Evolutionary conservation across 2,329 filamentous ascomycete genomes (phyloP).

Genomic region (Penicillium psychrosexuale): DNA sequence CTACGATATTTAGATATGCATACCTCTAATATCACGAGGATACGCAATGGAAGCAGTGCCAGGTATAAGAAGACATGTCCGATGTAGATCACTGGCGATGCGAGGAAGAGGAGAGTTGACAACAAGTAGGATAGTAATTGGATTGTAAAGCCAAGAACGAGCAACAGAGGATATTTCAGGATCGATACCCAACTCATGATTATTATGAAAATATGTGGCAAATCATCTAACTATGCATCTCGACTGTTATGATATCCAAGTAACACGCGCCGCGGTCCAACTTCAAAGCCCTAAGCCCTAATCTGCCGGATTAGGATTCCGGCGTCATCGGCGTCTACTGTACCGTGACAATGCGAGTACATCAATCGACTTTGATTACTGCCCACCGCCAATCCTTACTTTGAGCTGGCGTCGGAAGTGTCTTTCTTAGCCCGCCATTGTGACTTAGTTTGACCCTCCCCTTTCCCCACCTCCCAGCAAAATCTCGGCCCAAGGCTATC

Average conservation of each 20-base stretch:
- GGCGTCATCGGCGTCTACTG: constrained; percentile 22
- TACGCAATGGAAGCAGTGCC: constrained; percentile 48
- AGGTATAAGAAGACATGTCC: constrained; percentile 42
- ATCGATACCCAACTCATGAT: constrained; percentile 1
- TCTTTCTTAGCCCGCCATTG: constrained; percentile 22
- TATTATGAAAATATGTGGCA: not conserved
- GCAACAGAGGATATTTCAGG: not conserved
- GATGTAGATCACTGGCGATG: constrained; percentile 51
- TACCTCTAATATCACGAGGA: constrained; percentile 58
- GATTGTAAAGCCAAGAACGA: constrained; percentile 9
- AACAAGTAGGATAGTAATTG: constrained; percentile 19
- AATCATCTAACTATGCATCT: not conserved
- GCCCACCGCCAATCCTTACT: constrained; percentile 10
- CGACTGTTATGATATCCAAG: constrained; percentile 5
- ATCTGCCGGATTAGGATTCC: constrained; percentile 11
- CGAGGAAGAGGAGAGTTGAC: constrained; percentile 38
- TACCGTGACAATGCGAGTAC: constrained; percentile 7
- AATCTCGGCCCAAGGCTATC: constrained; percentile 1
- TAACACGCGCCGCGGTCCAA: constrained; percentile 1
- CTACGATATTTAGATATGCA: not conserved
- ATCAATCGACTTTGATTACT: constrained; percentile 11
- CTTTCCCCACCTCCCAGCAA: constrained; percentile 9
- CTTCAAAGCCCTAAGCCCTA: constrained; percentile 26
- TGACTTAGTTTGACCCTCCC: constrained; percentile 7
- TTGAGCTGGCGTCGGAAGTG: constrained; percentile 11